Evolutionary conservation across 1,284 basidiomycete species (phyloP).

Genomic region (Neolentinus lepideus): DNA sequence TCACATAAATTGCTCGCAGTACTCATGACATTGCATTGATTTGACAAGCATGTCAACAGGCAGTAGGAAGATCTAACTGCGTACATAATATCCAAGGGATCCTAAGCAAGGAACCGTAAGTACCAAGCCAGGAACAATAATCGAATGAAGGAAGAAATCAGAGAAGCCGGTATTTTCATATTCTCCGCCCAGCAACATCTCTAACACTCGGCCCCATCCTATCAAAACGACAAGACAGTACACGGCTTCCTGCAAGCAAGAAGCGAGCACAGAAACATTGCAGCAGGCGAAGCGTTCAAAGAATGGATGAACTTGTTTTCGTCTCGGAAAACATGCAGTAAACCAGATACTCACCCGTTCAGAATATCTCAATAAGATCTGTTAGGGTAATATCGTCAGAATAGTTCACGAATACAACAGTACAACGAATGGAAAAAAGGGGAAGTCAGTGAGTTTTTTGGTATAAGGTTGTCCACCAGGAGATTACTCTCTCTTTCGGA

Average conservation of each 20-base stretch:
- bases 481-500: conserved; percentile 65
- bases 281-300: conserved; percentile 35
- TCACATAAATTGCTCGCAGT: no score
- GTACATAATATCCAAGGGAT: no score
- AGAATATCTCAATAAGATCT: background rate
- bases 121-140: no score
- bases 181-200: conserved; percentile 5
- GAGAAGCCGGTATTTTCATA: conserved; percentile 17
- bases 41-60: no score
- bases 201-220: conserved; percentile 5
- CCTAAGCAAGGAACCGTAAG: no score
- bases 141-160: conserved; percentile 8
- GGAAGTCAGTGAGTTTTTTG: conserved; percentile 48
- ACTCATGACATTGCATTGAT: no score
- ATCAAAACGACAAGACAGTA: conserved; percentile 9
- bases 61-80: no score
- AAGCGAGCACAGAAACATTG: conserved; percentile 4
- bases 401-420: conserved; percentile 5
- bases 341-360: background rate
- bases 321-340: conserved; percentile 21
- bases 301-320: conserved; percentile 84
- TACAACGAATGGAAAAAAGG: conserved; percentile 11
- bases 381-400: conserved; percentile 7
- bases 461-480: conserved; percentile 65
- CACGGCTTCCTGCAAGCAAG: conserved; percentile 6